These are phyloP conservation scores for Ogataea nitratoaversa DNA, from an alignment of 805 yeast species.

Conservation along the genomic window DNA sequence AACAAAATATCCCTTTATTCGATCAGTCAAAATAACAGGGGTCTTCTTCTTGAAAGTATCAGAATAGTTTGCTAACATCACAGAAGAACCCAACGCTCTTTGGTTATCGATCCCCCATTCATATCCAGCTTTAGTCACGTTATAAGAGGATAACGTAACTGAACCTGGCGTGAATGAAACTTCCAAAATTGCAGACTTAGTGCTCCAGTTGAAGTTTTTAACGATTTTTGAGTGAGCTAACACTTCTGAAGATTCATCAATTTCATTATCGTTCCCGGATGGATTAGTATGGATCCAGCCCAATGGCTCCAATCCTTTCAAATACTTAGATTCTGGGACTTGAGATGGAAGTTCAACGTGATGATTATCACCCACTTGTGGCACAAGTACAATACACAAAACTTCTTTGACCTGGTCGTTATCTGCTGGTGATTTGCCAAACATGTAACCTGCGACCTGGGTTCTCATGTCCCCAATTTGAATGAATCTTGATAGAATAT, in stretches of 20 bases:
- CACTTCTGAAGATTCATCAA: slow-evolving; percentile 68
- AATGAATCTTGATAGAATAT: slow-evolving; percentile 70
- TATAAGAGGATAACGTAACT: slow-evolving; percentile 66
- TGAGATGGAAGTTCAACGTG: slow-evolving; percentile 56
- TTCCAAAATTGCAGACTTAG: slow-evolving; percentile 49
- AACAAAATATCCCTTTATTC: slow-evolving; percentile 74
- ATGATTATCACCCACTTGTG: slow-evolving; percentile 77
- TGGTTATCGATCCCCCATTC: slow-evolving; percentile 71
- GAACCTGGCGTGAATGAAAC: slow-evolving; percentile 83
- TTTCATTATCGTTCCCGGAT: slow-evolving; percentile 46
- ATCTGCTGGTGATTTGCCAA: slow-evolving; percentile 74
- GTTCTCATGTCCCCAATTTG: slow-evolving; percentile 76
- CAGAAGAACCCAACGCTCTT: slow-evolving; percentile 50
- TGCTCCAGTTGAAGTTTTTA: slow-evolving; percentile 35
- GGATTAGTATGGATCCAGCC: slow-evolving; percentile 96
- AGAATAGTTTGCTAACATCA: slow-evolving; percentile 69
- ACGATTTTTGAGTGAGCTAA: slow-evolving; percentile 49
- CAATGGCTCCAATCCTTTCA: slow-evolving; percentile 64
- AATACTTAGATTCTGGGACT: slow-evolving; percentile 38
- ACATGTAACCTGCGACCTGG: slow-evolving; percentile 78
- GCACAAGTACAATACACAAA: slow-evolving; percentile 68
- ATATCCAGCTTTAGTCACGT: slow-evolving; percentile 59
- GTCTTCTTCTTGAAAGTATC: slow-evolving; percentile 54
- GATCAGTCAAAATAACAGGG: slow-evolving; percentile 71
- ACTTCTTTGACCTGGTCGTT: slow-evolving; percentile 75